These are phyloP conservation scores for Aspergillus sp. DNA, from an alignment of 2,329 filamentous ascomycete genomes.

Conservation along the genomic window DNA sequence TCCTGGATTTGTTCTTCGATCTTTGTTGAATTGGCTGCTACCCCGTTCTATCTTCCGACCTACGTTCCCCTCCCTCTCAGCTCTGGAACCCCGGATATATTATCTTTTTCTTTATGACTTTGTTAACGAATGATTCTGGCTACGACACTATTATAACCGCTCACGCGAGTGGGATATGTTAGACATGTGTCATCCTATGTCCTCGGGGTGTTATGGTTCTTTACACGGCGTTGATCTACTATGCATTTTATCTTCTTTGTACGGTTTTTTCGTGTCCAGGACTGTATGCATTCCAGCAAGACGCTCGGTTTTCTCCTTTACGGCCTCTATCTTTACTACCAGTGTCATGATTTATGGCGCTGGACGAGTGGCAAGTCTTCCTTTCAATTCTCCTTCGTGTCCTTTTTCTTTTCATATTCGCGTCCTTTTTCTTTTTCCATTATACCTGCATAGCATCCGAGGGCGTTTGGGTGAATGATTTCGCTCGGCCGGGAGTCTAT, in stretches of 20 bases:
- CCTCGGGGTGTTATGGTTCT: neutral
- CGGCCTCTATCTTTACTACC: neutral
- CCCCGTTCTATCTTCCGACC: neutral
- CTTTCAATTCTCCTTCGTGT: slow-evolving; percentile 5
- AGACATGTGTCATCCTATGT: neutral
- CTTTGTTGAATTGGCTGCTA: neutral
- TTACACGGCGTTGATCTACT: neutral
- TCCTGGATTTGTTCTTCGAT: neutral
- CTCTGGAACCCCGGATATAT: neutral
- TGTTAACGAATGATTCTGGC: neutral
- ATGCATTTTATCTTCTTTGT: slow-evolving; percentile 2
- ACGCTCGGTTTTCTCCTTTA: neutral
- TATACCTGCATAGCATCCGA: neutral
- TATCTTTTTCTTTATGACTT: neutral
- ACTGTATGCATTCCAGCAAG: neutral
- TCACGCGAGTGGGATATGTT: neutral
- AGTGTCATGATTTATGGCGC: neutral
- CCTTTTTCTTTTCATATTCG: neutral
- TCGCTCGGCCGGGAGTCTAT: neutral
- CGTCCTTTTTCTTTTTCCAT: neutral
- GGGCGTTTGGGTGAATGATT: slow-evolving; percentile 1
- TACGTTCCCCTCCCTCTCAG: neutral
- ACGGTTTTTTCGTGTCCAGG: neutral
- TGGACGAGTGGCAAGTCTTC: slow-evolving; percentile 3
- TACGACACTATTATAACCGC: neutral